Evolutionary conservation across 768 basidiomycete species (phyloP), one percentile per base, ranked within the genome.

Genomic region (Tylopilus sp.): DNA sequence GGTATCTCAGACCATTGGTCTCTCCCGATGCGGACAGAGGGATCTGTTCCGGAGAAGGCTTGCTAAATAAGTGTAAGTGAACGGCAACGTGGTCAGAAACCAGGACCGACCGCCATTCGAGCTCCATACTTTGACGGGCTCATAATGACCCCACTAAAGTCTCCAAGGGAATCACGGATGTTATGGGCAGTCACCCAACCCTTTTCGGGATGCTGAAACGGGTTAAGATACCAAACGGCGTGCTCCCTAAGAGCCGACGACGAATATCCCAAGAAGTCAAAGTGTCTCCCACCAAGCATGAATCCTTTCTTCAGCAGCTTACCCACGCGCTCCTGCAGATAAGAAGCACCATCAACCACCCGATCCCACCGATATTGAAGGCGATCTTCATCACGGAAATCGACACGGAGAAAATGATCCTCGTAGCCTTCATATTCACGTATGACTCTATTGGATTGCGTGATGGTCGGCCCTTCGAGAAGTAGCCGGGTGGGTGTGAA

Each of bases 211-310:
- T 81, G 74, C 13, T 71, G 16, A 68, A 92, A 92, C 0, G 85
- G 81, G 41, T 73, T 75, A 63, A 92, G 72, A 58, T 87, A 92
- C 90, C 91, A 93, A 7, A 92, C 90, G 0, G 87, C 79, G 62
- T 93, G 91, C 53, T 87, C 81, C 24, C 85, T 81, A 17, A 94
- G 71, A 5, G 91, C 83, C 2, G 91, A 92, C 40, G 72, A 78
- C 1, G 91, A 93, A 62, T 92, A 93, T 1, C 85, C 92, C 28
- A 94, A 73, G 63, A 93, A 92, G 54, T 92, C 81, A 55, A 90
- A 93, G 7, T 69, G 62, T 34, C 85, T 79, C 1, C 88, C 87
- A 12, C 80, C 91, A 19, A 94, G 74, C 19, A 74, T 63, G 46
- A 94, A 84, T 0, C 92, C 92, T 2, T 72, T 34, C 59, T 84